Evolutionary conservation across 768 basidiomycete genomes (phyloP), one percentile per base, ranked within the genome.

Genomic region (Serendipita sp.): DNA sequence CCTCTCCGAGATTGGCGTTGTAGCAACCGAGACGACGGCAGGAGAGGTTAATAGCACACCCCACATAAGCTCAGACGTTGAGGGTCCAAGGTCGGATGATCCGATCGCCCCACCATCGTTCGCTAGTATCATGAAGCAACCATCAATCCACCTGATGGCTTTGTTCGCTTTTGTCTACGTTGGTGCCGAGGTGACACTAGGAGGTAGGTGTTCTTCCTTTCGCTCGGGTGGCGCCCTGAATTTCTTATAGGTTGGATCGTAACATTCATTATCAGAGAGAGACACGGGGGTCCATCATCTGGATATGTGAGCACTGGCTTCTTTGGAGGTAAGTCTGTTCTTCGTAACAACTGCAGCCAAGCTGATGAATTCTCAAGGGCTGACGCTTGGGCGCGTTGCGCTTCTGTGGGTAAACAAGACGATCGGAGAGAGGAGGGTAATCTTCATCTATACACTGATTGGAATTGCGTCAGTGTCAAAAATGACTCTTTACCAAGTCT

Each of bases 271-370:
- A 75, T 77, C 8, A 68, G 75, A 2, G 72, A 76, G 28, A 75
- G 81, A 10, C 75, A 75, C 3, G 81, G 80, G 18, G 80, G 81
- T 1, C 70, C 75, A 0, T 72, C 73, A 0, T 72, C 81, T 15
- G 81, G 82, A 3, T 82, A 81, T 68, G 76, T 81, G 65, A 78
- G 79, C 3, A 72, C 77, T 13, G 80, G 79, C 3, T 80, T 80
- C 72, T 80, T 79, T 67, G 79, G 77, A 23, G 66, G 67, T 68
- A 44, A 18, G 64, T 60, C 28, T 18, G 28, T n/a, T 11, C n/a
- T 10, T 34, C 8, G 8, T 34, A 10, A 30, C 48, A 32, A 51
- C 48, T 60, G 23, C 34, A 30, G 8, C 56, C 11, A 60, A 28
- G n/a, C 28, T 60, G 8, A 13, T 44, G 11, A 28, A 2, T 15